These are phyloP conservation scores for Ottelia alismoides DNA, from an alignment of 106 monocot genomes.

Conservation along the genomic window DNA sequence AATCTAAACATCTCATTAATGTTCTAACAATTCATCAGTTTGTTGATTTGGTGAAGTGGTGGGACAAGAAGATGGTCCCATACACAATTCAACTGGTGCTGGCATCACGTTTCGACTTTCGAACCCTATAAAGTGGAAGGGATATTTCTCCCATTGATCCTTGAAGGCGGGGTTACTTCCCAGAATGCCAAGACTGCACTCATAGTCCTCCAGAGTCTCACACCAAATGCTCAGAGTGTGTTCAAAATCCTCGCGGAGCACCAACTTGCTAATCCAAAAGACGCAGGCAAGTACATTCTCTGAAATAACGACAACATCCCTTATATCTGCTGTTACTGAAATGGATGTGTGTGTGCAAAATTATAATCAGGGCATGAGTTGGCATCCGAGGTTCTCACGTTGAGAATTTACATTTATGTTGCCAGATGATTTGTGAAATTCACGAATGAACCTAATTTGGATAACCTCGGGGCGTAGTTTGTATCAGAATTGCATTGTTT, in stretches of 20 bases:
- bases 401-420: no score
- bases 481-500: background rate
- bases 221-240: conserved; percentile 88
- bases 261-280: conserved; percentile 67
- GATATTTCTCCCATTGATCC: conserved; percentile 61
- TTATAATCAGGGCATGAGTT: no score
- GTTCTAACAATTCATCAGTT: no score
- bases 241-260: conserved; percentile 72
- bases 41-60: conserved; percentile 62
- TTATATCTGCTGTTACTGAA: no score
- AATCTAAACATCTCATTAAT: no score
- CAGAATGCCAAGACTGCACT: conserved; percentile 84
- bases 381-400: no score
- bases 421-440: no score
- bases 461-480: no score
- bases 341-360: no score
- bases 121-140: conserved; percentile 80
- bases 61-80: conserved; percentile 99
- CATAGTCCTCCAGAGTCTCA: conserved; percentile 85
- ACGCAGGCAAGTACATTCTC: conserved; percentile 56
- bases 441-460: no score
- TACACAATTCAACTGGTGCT: conserved; percentile 90
- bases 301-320: no score
- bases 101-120: conserved; percentile 93
- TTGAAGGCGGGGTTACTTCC: conserved; percentile 44